phyloP scores from a whole-genome alignment of 495 filamentous ascomycete species.

The Lasiosphaeriaceae sp. region DNA sequence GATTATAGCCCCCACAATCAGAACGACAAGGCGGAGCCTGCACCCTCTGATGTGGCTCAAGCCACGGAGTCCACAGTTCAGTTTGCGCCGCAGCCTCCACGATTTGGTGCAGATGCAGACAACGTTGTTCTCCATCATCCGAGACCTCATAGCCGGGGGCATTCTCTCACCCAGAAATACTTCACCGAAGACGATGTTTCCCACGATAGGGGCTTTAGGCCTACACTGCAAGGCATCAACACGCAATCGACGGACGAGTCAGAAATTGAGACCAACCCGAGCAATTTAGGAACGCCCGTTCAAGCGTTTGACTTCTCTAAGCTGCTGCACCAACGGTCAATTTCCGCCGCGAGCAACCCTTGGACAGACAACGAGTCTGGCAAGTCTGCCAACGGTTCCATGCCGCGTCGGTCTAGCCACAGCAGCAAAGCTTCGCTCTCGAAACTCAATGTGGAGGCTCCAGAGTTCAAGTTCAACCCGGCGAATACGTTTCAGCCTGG shows the following conservation, averaged over 20 bases:
- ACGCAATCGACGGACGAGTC: constrained; percentile 50
- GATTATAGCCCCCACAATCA: constrained; percentile 54
- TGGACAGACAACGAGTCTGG: constrained; percentile 45
- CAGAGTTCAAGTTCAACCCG: constrained; percentile 82
- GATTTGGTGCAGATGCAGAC: constrained; percentile 42
- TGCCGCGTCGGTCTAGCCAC: constrained; percentile 42
- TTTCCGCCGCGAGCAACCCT: constrained; percentile 47
- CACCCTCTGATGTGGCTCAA: constrained; percentile 24
- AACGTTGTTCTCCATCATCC: constrained; percentile 56
- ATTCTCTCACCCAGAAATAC: constrained; percentile 52
- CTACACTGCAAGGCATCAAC: constrained; percentile 24
- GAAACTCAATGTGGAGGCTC: constrained; percentile 80
- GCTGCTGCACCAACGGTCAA: constrained; percentile 34
- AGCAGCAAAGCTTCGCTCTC: constrained; percentile 65
- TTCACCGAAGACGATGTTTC: constrained; percentile 44
- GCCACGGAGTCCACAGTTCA: constrained; percentile 38
- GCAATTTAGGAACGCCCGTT: constrained; percentile 61
- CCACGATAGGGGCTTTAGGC: constrained; percentile 31
- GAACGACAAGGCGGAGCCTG: constrained; percentile 29
- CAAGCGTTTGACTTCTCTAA: constrained; percentile 39
- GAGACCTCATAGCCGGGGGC: constrained; percentile 56
- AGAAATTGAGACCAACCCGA: constrained; percentile 75
- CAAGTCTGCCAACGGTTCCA: constrained; percentile 22
- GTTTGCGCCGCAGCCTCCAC: constrained; percentile 35
- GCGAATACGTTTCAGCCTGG: constrained; percentile 56